A percentile compares a stretch with the other conserved stretches of the same genome.
Conservation (phyloP, 768 basidiomycete genomes). For the Terana coerulea region DNA sequence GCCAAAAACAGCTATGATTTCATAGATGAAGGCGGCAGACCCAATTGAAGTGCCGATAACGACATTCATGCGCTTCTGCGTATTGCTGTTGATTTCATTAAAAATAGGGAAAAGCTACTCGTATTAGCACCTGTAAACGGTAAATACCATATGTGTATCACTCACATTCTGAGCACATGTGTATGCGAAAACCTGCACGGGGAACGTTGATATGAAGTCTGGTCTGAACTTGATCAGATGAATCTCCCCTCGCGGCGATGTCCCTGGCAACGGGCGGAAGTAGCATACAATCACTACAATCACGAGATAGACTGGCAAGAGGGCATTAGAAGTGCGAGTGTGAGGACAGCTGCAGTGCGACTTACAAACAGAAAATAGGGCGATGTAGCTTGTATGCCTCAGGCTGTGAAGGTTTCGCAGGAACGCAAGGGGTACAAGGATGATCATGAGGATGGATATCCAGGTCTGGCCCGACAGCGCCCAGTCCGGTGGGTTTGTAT, state of each 20-base stretch:
- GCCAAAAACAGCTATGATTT: constrained; percentile 83
- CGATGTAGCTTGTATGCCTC: constrained; percentile 87
- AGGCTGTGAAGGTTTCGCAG: constrained; percentile 81
- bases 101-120: constrained; percentile 86
- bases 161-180: constrained; percentile 92
- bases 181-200: constrained; percentile 90
- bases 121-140: background rate
- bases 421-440: constrained; percentile 80
- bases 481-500: constrained; percentile 70
- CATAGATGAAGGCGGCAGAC: constrained; percentile 77
- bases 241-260: constrained; percentile 62
- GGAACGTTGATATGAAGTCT: constrained; percentile 78
- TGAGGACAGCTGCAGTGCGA: constrained; percentile 13
- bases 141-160: background rate
- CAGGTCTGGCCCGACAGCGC: constrained; percentile 74
- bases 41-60: constrained; percentile 88
- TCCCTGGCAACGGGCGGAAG: constrained; percentile 66
- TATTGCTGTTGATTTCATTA: constrained; percentile 83
- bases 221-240: constrained; percentile 72
- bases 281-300: constrained; percentile 79
- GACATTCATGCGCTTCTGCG: constrained; percentile 81
- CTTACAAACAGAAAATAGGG: constrained; percentile 85
- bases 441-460: constrained; percentile 73
- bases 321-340: constrained; percentile 4
- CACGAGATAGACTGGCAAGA: constrained; percentile 64